These are phyloP conservation scores for Aspergillus quadricinctus DNA, from an alignment of 2,329 filamentous ascomycete genomes.

Conservation along the genomic window DNA sequence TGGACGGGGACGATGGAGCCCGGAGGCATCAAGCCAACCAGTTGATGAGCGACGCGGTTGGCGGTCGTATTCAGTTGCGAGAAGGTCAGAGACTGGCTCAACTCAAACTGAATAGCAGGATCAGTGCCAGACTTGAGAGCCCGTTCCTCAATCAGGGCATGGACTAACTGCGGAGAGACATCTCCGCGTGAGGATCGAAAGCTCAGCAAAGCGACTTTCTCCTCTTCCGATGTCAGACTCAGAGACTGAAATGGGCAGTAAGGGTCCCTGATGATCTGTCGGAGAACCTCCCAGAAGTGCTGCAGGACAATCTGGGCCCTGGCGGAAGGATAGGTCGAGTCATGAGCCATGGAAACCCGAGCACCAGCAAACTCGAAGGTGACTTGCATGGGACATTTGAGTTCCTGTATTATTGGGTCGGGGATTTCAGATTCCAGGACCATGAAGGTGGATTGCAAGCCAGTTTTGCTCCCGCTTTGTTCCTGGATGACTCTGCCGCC, in stretches of 20 bases:
- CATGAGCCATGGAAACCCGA: neutral
- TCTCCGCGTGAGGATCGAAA: neutral
- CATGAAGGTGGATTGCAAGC: neutral
- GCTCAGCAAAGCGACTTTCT: neutral
- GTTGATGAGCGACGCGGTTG: slow-evolving; percentile 1
- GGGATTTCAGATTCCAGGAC: neutral
- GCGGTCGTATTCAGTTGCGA: neutral
- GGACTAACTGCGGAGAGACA: neutral
- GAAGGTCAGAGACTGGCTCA: neutral
- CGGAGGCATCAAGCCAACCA: neutral
- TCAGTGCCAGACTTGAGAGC: neutral
- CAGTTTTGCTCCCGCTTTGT: neutral
- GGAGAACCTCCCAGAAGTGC: neutral
- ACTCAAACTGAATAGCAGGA: slow-evolving; percentile 1
- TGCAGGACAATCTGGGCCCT: neutral
- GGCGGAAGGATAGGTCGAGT: neutral
- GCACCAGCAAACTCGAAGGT: neutral
- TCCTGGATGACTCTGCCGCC: neutral
- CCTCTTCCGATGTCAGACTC: neutral
- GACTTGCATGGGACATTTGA: neutral
- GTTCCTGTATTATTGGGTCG: no score
- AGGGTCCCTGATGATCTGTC: neutral
- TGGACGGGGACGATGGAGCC: neutral
- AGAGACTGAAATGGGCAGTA: neutral
- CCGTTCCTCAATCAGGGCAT: slow-evolving; percentile 1